Conservation (phyloP, 306 rosid species). For the Alnus glutinosa region DNA sequence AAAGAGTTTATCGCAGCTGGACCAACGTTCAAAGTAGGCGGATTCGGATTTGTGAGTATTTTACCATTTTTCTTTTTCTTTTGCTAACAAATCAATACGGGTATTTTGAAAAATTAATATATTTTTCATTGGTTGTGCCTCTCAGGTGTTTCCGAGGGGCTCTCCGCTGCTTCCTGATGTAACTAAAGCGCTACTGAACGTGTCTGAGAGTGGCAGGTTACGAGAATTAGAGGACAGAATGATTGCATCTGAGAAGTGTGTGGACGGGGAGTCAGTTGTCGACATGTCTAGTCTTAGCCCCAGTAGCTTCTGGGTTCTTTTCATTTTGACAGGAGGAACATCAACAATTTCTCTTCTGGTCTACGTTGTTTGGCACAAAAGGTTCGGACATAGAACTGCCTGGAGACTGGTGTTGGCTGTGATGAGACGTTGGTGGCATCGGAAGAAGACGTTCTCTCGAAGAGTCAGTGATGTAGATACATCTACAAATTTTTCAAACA, state of each 20-base stretch:
- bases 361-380: slow-evolving; percentile 17
- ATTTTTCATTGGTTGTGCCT: background rate
- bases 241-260: slow-evolving; percentile 40
- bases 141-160: slow-evolving; percentile 44
- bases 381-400: slow-evolving; percentile 9
- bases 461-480: slow-evolving; percentile 21
- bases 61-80: background rate
- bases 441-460: slow-evolving; percentile 28
- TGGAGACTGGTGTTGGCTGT: slow-evolving; percentile 25
- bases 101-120: background rate
- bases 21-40: slow-evolving; percentile 46
- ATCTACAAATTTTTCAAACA: background rate
- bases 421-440: slow-evolving; percentile 28
- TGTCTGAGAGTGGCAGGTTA: slow-evolving; percentile 35
- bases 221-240: slow-evolving; percentile 33
- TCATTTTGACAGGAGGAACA: slow-evolving; percentile 40
- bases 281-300: slow-evolving; percentile 40
- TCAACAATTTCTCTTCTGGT: slow-evolving; percentile 43
- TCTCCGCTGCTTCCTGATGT: slow-evolving; percentile 34
- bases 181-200: slow-evolving; percentile 34
- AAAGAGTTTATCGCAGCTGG: slow-evolving; percentile 37
- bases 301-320: slow-evolving; percentile 38
- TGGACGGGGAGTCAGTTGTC: slow-evolving; percentile 10
- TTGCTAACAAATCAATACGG: background rate
- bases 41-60: slow-evolving; percentile 42